Evolutionary conservation across 768 basidiomycete genomes (phyloP), one percentile per base, ranked within the genome.

Genomic region (Auriscalpium vulgare): DNA sequence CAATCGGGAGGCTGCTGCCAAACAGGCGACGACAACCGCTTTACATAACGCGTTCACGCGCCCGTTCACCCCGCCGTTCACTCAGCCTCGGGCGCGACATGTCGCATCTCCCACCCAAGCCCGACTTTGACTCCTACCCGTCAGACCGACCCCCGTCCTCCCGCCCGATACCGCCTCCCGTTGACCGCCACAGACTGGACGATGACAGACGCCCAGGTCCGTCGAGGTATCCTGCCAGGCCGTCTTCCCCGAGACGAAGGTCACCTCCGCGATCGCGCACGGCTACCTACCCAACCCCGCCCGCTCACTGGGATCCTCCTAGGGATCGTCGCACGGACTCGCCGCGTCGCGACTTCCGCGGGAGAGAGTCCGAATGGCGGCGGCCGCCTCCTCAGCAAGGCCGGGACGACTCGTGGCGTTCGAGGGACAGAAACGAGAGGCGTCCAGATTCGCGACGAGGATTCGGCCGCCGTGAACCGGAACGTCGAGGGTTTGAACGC

Each of bases 21-120:
- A 66, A 65, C 64, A 64, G 23, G 51, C 1, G 50, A 58, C 59
- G 63, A 66, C 55, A 63, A 14, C 36, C 10, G 38, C 40, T 43
- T 43, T n/a, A 10, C 40, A 43, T 43, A 43, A 43, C n/a, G n/a
- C 40, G 40, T 43, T n/a, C 40, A 43, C n/a, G 11, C 11, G 10
- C 40, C n/a, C 40, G 11, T 43, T 10, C 40, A 11, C 40, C 40
- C n/a, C 40, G n/a, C n/a, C n/a, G 40, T n/a, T 10, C 52, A 35
- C 50, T 35, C 48, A 46, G 56, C 49, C 47, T 17, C 43, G 47
- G 19, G 34, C 14, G 21, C 14, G 34, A 43, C 6, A 67, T 67
- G 69, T 66, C 69, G 9, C 58, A 63, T 54, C 61, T 72, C 1
- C 70, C 69, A 36, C 69, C 68, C 17, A 67, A 67, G 50, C 69